Evolutionary conservation across 257 asterid genomes (phyloP), one percentile per base, ranked within the genome.

Genomic region (Capsicum baccatum): DNA sequence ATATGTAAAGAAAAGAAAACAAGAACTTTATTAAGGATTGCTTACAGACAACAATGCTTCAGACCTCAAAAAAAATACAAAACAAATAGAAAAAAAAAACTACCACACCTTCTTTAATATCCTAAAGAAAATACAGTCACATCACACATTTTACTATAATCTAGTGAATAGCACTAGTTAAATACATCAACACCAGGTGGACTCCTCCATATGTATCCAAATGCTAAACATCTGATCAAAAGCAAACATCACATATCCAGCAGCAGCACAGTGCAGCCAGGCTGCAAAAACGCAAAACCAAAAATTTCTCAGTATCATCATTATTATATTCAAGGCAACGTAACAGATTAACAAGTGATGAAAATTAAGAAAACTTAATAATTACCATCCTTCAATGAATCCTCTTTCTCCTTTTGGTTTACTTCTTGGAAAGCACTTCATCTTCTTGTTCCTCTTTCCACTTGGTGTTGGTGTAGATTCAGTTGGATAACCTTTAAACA

Each of bases 371-470:
- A 7, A 52, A 48, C 85, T 86, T 89, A 90, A 74, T 50, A 52
- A 76, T 50, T 76, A 76, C 96, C 96, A 92, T 88, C 97, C 97
- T 87, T 93, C 94, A 80, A 93, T 57, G 87, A 91, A 93, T 8
- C 97, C 95, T 74, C 91, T 88, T 1, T 93, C 94, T 79, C 96
- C 97, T 84, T 87, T 93, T 8, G 96, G 86, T 89, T 93, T 93
- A 83, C 93, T 79, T 86, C 82, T 84, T 54, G 93, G 79, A 88
- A 86, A 86, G 35, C 81, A 88, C 88, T 85, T 92, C 86, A 74
- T 89, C 86, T 88, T 89, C 88, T 90, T 90, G 5, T 52, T 76
- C 87, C 90, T 90, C 60, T 37, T 89, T 14, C 13, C 21, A 16
- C 85, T 85, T 35, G 87, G 89, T 83, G 86, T 85, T 35, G 87